Base-by-base conservation (phyloP, 768 basidiomycete genomes). In the Cystofilobasidium capitatum region DNA sequence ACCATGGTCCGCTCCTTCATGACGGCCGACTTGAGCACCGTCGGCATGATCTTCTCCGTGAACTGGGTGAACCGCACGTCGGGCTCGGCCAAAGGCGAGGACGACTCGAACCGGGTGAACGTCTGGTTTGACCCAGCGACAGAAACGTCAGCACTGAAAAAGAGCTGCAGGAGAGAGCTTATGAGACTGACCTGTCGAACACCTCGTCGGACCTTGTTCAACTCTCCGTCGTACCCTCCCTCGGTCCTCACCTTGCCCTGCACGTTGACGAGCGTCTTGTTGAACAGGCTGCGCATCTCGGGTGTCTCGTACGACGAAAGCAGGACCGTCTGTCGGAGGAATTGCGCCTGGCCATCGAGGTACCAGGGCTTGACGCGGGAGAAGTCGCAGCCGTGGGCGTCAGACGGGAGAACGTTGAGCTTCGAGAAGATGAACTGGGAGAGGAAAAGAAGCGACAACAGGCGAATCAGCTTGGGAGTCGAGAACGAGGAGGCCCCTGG, bases 311-410 rank as follows among this genome's bases (percentile, higher is more conserved):
- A 88, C 1, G 88, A 82, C 1, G 92, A 88, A 24, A 98, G 75
- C 5, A 97, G 79, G 70, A 99, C 84, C 2, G 91, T 86, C 76
- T 98, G 96, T 9, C 96, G 88, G 9, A 98, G 81, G 75, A 87
- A 89, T 57, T 83, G 79, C 5, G 93, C 86, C 93, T 91, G 84
- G 75, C 87, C 88, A 72, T 98, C 94, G 14, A 98, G 83, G 76
- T 93, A 96, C 96, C 96, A 98, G 0, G 91, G 89, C 78, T 96
- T 98, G 73, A 98, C 88, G 14, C 96, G 85, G 13, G 92, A 94
- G 79, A 98, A 97, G 77, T 98, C 96, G 29, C 88, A 84, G 69
- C 93, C 88, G 71, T 87, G 93, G 1, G 92, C 90, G 73, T 93
- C 89, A 73, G 91, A 90, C 0, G 96, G 96, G 14, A 96, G 80